These are phyloP conservation scores for Phascolomyces articulosus DNA, from an alignment of 371 early-diverging fungal genomes.

Conservation along the genomic window DNA sequence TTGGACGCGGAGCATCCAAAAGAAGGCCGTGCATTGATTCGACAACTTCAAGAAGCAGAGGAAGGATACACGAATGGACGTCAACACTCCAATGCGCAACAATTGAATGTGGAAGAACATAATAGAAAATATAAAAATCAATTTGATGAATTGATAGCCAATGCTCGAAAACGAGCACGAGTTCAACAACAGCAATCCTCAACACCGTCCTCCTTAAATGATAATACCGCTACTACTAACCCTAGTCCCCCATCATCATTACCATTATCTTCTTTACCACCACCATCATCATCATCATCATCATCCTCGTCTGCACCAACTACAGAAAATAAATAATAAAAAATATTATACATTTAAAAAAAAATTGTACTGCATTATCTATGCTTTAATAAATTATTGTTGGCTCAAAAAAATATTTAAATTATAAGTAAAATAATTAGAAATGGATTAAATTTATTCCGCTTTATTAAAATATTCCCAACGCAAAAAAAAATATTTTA, in stretches of 20 bases:
- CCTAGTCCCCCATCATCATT: not conserved
- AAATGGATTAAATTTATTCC: too few relatives aligned
- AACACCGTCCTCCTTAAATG: not conserved
- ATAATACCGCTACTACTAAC: not conserved
- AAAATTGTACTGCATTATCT: too few relatives aligned
- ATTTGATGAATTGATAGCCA: conserved; percentile 14
- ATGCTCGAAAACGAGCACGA: conserved; percentile 11
- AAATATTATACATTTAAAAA: too few relatives aligned
- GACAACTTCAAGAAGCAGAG: conserved; percentile 17
- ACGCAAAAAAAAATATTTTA: not conserved
- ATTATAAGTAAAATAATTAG: too few relatives aligned
- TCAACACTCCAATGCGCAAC: not conserved
- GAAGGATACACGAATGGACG: conserved; percentile 8
- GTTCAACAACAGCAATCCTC: not conserved
- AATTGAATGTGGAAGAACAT: conserved; percentile 15
- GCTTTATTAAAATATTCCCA: too few relatives aligned
- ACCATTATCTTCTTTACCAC: too few relatives aligned
- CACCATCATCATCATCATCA: not conserved
- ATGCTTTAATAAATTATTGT: too few relatives aligned
- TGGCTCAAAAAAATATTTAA: too few relatives aligned
- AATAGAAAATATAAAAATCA: conserved; percentile 20
- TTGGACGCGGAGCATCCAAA: conserved; percentile 56
- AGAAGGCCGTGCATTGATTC: conserved; percentile 1
- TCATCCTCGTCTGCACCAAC: not conserved
- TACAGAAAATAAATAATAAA: not conserved